Conservation (phyloP, 345 rosid genomes). For the Brassica nigra region DNA sequence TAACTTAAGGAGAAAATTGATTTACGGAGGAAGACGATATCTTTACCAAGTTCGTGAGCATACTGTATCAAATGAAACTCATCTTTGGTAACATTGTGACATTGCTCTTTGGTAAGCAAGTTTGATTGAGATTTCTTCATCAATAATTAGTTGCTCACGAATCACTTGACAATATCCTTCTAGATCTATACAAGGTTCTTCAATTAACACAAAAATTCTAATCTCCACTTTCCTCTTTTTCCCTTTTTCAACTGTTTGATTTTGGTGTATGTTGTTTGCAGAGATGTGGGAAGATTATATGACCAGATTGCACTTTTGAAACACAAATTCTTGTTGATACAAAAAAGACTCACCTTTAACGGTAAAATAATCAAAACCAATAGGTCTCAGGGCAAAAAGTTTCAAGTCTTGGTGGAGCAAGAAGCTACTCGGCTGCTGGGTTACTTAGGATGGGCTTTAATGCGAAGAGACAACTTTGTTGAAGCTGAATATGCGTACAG, state of each 20-base stretch:
- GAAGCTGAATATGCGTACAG: constrained; percentile 91
- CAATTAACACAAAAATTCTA: too few species aligned
- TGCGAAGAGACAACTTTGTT: constrained; percentile 32
- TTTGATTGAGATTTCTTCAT: too few species aligned
- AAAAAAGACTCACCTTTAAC: constrained; percentile 90
- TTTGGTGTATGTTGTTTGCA: constrained; percentile 14
- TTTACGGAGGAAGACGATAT: too few species aligned
- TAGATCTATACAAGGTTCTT: constrained; percentile 83
- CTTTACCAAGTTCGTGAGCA: too few species aligned
- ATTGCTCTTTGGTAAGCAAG: too few species aligned
- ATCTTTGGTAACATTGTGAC: too few species aligned
- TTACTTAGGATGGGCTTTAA: constrained; percentile 85
- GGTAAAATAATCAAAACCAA: constrained; percentile 94
- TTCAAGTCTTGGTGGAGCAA: constrained; percentile 92
- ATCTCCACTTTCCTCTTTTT: too few species aligned
- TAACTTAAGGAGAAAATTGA: too few species aligned
- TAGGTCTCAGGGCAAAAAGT: constrained; percentile 92
- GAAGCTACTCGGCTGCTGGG: constrained; percentile 53
- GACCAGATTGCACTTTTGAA: constrained; percentile 74
- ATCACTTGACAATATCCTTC: constrained; percentile 81
- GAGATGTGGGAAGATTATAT: constrained; percentile 88
- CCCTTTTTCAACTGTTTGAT: too few species aligned
- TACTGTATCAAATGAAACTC: too few species aligned
- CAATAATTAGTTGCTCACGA: constrained; percentile 31
- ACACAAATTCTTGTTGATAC: constrained; percentile 73